phyloP scores from a whole-genome alignment of 2,329 filamentous ascomycete genomes.

The Pestalotiopsis sp. region DNA sequence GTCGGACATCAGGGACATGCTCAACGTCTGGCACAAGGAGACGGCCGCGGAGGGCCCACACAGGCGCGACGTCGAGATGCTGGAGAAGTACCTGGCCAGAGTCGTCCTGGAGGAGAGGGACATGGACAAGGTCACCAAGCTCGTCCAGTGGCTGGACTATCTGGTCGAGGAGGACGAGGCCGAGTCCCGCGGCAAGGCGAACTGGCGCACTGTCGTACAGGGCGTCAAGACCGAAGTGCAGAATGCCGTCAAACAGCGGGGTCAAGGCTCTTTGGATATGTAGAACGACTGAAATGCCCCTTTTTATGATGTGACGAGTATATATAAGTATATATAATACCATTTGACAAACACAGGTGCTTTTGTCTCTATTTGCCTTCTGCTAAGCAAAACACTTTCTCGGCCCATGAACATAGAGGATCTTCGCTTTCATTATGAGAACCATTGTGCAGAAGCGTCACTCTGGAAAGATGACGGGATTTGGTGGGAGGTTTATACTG shows the following conservation, averaged over 20 bases:
- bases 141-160: constrained; percentile 70
- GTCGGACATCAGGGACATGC: constrained; percentile 71
- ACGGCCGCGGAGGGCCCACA: constrained; percentile 79
- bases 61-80: constrained; percentile 72
- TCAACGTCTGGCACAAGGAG: constrained; percentile 75
- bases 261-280: constrained; percentile 58
- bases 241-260: constrained; percentile 56
- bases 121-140: constrained; percentile 71
- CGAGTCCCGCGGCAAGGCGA: constrained; percentile 33
- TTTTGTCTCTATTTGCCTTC: too few relatives aligned
- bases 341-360: neutral
- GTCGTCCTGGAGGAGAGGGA: constrained; percentile 80
- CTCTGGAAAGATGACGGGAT: neutral
- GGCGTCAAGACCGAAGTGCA: constrained; percentile 56
- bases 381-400: too few relatives aligned
- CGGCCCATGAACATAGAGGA: too few relatives aligned
- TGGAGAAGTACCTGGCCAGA: constrained; percentile 71
- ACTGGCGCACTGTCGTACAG: constrained; percentile 50
- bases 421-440: too few relatives aligned
- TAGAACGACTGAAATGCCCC: neutral
- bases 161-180: constrained; percentile 38
- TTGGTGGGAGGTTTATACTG: neutral
- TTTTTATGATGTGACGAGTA: neutral
- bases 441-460: neutral
- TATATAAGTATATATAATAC: neutral